Evolutionary conservation across 2,329 filamentous ascomycete species (phyloP).

Genomic region (Cladosporium sp.): DNA sequence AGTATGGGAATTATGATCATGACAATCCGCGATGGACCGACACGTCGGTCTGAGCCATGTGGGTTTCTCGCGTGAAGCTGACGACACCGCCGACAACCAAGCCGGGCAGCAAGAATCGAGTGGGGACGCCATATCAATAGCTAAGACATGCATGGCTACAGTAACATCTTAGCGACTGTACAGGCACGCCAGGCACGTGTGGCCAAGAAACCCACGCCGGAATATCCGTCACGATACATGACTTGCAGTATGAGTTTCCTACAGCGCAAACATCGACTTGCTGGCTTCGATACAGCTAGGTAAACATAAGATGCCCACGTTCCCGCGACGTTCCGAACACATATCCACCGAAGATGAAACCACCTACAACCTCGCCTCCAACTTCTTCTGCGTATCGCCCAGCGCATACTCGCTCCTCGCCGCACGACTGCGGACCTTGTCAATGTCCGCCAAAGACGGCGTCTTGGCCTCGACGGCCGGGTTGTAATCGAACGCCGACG

Average conservation of each 20-base stretch:
- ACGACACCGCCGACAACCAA: neutral
- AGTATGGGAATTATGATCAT: too few species aligned
- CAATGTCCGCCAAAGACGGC: conserved; percentile 72
- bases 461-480: conserved; percentile 84
- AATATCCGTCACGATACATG: too few species aligned
- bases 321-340: too few species aligned
- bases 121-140: neutral
- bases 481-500: conserved; percentile 79
- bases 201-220: too few species aligned
- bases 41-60: neutral
- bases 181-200: neutral
- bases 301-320: too few species aligned
- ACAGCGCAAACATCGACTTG: too few species aligned
- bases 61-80: neutral
- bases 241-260: too few species aligned
- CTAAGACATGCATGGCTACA: neutral
- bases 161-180: neutral
- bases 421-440: conserved; percentile 65
- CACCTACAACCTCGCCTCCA: conserved; percentile 60
- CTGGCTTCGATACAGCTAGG: too few species aligned
- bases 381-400: conserved; percentile 68
- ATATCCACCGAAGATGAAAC: too few species aligned
- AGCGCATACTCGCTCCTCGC: conserved; percentile 66
- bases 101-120: neutral
- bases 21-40: neutral